Conservation (phyloP, 495 filamentous ascomycete genomes). For the Hypoxylon fuscum region DNA sequence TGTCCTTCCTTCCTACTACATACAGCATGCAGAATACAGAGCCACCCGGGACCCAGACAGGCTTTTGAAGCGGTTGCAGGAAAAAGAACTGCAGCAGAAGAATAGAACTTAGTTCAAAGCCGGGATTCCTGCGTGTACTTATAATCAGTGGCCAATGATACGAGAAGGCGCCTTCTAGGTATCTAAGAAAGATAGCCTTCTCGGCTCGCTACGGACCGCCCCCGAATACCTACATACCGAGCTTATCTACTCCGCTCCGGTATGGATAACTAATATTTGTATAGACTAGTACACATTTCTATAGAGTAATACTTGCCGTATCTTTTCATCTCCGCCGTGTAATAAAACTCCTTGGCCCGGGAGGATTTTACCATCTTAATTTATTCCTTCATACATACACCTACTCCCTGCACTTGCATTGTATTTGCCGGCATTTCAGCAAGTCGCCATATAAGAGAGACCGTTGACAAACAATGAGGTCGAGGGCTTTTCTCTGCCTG, state of each 20-base stretch:
- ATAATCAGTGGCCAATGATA: constrained; percentile 15
- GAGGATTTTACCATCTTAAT: too few species aligned
- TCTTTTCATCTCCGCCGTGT: neutral
- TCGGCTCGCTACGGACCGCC: constrained; percentile 23
- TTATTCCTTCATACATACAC: too few species aligned
- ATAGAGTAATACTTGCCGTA: constrained; percentile 2
- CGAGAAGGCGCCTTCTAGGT: neutral
- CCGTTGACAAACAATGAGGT: constrained; percentile 26
- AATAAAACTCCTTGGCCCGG: neutral
- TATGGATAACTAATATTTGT: neutral
- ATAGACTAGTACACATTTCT: neutral
- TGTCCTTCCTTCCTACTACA: constrained; percentile 1
- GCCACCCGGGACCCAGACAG: too few species aligned
- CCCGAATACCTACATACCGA: constrained; percentile 6
- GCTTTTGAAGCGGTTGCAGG: neutral
- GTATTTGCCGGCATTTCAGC: neutral
- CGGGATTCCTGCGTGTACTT: neutral
- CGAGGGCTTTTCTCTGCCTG: constrained; percentile 19
- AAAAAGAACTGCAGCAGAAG: neutral
- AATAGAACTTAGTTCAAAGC: too few species aligned
- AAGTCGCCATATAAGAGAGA: neutral
- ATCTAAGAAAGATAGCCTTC: constrained; percentile 5
- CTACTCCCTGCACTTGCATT: neutral
- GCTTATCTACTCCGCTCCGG: constrained; percentile 33
- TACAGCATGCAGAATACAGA: neutral